A percentile compares a stretch with the other conserved stretches of the same genome.
Evolutionary conservation across 2,329 filamentous ascomycete species (phyloP).

Genomic region (Cryphonectria japonica): DNA sequence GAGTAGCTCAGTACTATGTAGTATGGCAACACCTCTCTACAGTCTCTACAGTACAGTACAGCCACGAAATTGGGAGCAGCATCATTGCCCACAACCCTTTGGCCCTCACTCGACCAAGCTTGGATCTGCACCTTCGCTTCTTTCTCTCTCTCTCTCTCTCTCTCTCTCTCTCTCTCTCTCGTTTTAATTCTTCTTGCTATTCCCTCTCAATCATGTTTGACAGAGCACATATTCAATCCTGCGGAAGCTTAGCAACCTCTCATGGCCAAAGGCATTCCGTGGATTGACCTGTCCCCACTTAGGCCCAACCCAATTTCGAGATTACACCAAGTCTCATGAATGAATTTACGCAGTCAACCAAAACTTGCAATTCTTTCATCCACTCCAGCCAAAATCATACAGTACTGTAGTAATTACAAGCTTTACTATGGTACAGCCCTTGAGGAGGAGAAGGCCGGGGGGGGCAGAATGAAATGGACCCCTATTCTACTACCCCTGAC

Average conservation of each 20-base stretch:
- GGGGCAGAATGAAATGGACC: not conserved
- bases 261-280: not conserved
- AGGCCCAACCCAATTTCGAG: not conserved
- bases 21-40: not conserved
- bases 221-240: not conserved
- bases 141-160: not conserved
- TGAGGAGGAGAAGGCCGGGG: not conserved
- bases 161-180: no score
- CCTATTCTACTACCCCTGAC: conserved; percentile 4
- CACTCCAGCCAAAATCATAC: not conserved
- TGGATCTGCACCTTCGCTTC: not conserved
- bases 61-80: not conserved
- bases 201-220: not conserved
- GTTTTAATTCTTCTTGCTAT: no score
- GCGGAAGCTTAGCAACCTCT: not conserved
- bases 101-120: not conserved
- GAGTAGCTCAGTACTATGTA: no score
- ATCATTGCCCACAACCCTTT: not conserved
- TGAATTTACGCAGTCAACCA: not conserved
- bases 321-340: not conserved
- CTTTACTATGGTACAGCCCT: not conserved
- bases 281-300: not conserved
- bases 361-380: not conserved
- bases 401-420: not conserved
- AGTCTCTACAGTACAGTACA: not conserved